Percentiles rank a stretch among this genome's conserved stretches.
phyloP scores from a whole-genome alignment of 441 rosid species.

The Adansonia rubrostipa region DNA sequence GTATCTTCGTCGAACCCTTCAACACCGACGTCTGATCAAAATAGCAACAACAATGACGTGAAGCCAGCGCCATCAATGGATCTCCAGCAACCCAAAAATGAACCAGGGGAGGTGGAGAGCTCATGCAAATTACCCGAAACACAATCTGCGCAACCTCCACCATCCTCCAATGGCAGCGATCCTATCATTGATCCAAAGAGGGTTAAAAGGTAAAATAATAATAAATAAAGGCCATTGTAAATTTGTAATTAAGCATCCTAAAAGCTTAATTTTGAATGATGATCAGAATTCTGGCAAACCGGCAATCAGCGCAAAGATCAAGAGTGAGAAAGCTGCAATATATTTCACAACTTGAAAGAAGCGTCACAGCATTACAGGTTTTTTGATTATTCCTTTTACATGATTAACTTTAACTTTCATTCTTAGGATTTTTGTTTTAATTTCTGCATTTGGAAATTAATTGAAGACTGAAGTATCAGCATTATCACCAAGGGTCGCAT shows the following conservation, averaged over 20 bases:
- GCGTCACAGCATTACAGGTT: conserved; percentile 67
- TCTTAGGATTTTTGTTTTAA: no score
- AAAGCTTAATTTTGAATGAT: conserved; percentile 5
- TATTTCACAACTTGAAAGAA: conserved; percentile 74
- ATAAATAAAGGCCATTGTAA: not conserved
- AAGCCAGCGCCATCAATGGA: conserved; percentile 25
- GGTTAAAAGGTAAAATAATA: conserved; percentile 63
- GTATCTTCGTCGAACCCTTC: conserved; percentile 47
- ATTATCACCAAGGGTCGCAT: conserved; percentile 75
- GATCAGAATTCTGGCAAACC: conserved; percentile 66
- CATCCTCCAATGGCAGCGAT: conserved; percentile 33
- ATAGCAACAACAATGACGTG: conserved; percentile 56
- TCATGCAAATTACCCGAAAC: conserved; percentile 36
- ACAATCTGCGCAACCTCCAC: conserved; percentile 19
- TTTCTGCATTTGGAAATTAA: no score
- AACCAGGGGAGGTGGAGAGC: conserved; percentile 52
- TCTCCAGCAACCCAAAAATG: conserved; percentile 41
- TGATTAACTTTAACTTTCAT: no score
- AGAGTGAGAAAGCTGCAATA: conserved; percentile 77
- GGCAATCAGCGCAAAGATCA: conserved; percentile 79
- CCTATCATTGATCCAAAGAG: conserved; percentile 54
- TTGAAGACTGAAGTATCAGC: conserved; percentile 61
- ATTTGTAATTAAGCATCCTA: not conserved
- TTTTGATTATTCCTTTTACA: not conserved
- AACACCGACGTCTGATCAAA: conserved; percentile 53